Evolutionary conservation across 495 filamentous ascomycete species (phyloP), one percentile per base, ranked within the genome.

Genomic region (Penicillium simplicissimum): DNA sequence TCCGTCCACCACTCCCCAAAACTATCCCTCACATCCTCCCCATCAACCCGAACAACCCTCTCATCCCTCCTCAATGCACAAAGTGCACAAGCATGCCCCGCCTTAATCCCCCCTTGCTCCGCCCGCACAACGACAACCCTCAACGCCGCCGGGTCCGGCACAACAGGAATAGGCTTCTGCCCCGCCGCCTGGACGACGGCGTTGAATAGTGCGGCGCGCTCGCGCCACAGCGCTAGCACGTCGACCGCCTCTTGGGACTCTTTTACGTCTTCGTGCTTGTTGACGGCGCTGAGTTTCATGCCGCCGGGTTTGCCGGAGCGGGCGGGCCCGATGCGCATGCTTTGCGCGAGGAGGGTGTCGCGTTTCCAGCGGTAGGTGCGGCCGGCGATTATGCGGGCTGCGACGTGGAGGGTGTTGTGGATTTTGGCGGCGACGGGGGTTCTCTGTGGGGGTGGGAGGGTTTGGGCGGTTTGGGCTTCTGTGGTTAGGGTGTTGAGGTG

Each of bases 1-100:
- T 96, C 90, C 14, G 89, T 81, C 95, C 95, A 98, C 92, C 92
- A 97, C 74, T 97, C 93, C 40, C 91, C 91, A 78, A 96, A 93
- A 72, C 87, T 92, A 76, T 97, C 95, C 63, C 91, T 85, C 19
- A 96, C 51, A 34, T 19, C 88, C 31, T 53, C 62, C 40, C 87
- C 79, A 72, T 97, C 93, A 33, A 96, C 79, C 64, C 83, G 87
- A 2, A 79, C 71, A 19, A 97, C 77, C 37, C 93, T 81, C 77
- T 98, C 95, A 47, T 96, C 90, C 65, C 93, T 78, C 75, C 87
- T 93, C 63, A 98, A 76, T 2, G 92, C 92, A 76, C 95, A 98
- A 23, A 98, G 80, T 54, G 90, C 85, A 75, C 95, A 98, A n/a
- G 85, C 81, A 71, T 88, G 87, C 0, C 86, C 79, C 8, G 90